Conservation (phyloP, 1,284 basidiomycete genomes). For the Ceratobasidium papillatum region DNA sequence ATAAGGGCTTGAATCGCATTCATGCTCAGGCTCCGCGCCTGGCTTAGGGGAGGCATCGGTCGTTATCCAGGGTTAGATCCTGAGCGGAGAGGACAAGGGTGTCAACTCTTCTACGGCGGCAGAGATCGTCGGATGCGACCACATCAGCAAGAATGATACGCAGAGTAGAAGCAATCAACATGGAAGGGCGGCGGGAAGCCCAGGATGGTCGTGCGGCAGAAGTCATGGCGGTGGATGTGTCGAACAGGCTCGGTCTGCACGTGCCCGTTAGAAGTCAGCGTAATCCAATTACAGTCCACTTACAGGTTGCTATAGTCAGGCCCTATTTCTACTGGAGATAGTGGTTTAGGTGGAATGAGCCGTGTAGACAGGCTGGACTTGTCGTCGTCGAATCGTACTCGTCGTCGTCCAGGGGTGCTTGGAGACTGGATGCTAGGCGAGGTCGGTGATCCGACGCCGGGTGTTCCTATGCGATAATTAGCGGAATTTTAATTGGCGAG, state of each 20-base stretch:
- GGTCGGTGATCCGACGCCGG: conserved; percentile 16
- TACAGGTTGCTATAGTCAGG: conserved; percentile 26
- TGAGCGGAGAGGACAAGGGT: conserved; percentile 26
- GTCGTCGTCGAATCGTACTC: conserved; percentile 31
- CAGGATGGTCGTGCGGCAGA: conserved; percentile 20
- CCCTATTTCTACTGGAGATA: not conserved
- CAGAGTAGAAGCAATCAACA: not conserved
- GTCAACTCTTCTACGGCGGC: conserved; percentile 23
- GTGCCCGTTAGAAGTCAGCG: conserved; percentile 33
- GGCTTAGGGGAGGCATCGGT: conserved; percentile 5
- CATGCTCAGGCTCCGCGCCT: not conserved
- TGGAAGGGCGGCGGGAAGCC: conserved; percentile 25
- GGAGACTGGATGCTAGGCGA: conserved; percentile 28
- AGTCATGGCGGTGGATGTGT: conserved; percentile 34
- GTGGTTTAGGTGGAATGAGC: conserved; percentile 28
- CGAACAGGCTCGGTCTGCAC: conserved; percentile 39
- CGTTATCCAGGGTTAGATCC: conserved; percentile 16
- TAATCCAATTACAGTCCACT: conserved; percentile 19
- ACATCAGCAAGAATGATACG: not conserved
- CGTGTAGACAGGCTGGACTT: conserved; percentile 12
- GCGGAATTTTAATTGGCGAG: not conserved
- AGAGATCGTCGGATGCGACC: conserved; percentile 25
- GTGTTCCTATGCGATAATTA: not conserved
- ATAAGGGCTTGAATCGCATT: conserved; percentile 12
- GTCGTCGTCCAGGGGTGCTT: conserved; percentile 22